Base-by-base conservation (phyloP, 805 yeast species). In the Teunomyces tritomae region DNA sequence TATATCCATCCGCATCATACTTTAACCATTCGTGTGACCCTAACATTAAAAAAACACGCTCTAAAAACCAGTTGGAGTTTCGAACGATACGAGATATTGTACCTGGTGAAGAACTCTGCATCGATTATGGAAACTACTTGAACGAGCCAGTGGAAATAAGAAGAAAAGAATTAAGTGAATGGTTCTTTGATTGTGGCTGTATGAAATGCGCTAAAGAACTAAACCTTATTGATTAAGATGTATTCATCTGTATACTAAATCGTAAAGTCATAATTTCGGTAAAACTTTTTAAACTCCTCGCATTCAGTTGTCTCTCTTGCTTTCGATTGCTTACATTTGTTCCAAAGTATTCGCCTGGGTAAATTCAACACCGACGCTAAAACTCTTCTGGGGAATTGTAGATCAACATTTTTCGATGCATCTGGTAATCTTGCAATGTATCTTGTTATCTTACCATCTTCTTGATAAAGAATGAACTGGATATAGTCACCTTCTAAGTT, bases 351-450 rank as follows among this genome's bases (percentile, higher is more conserved):
- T 52, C 90, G 72, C 45, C 82, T 83, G 2, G 85, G 84, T 11
- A 79, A 69, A 39, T 75, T 80, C 43, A 90, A 59, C 2, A 84
- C 64, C 51, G 74, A 73, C 0, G 96, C 91, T 27, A 88, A 57
- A 1, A 87, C 90, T 57, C 89, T 76, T 61, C 97, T 73, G 1
- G 96, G 96, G 57, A 91, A 87, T 55, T 88, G 96, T 10, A 89
- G 65, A 62, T 91, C 97, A 7, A 89, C 66, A 9, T 74, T 54
- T 45, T 71, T 71, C 3, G 59, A 52, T 0, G 62, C 59, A 40
- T 61, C 62, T 5, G 49, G 49, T 16, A 61, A 50, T 33, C 46
- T 54, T 33, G 65, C 52, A 39, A 58, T 51, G 50, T 52, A 65
- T 9, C 52, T 45, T 8, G 44, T 49, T 14, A 44, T 50, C 7